Evolutionary conservation across 495 filamentous ascomycete species (phyloP).

Genomic region (Penicillium waksmanii): DNA sequence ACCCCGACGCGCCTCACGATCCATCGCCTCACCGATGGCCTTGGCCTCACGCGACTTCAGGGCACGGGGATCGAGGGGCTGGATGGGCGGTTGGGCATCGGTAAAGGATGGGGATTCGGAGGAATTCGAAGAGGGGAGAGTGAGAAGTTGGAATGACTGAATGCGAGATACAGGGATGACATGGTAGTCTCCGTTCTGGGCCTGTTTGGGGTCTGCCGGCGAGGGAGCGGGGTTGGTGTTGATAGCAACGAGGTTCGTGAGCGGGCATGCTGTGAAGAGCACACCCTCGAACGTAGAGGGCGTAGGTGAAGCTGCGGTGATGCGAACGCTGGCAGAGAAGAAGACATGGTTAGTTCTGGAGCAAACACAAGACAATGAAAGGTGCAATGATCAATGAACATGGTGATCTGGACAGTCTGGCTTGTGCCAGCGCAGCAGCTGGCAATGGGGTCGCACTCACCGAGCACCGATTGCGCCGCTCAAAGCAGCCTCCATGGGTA

Average conservation of each 20-base stretch:
- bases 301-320: conserved; percentile 59
- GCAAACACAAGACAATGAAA: neutral
- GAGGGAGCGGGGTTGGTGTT: conserved; percentile 47
- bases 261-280: conserved; percentile 68
- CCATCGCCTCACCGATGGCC: conserved; percentile 56
- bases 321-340: conserved; percentile 53
- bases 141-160: conserved; percentile 60
- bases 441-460: conserved; percentile 33
- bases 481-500: conserved; percentile 52
- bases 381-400: neutral
- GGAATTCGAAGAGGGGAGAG: conserved; percentile 63
- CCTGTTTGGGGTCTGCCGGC: conserved; percentile 42
- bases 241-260: conserved; percentile 67
- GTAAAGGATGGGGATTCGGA: conserved; percentile 46
- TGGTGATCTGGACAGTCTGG: conserved; percentile 4
- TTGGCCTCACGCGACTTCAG: conserved; percentile 58
- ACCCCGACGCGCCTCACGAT: conserved; percentile 57
- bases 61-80: conserved; percentile 54
- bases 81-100: conserved; percentile 43
- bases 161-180: conserved; percentile 67
- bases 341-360: conserved; percentile 2
- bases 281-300: conserved; percentile 61
- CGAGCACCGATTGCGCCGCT: conserved; percentile 56
- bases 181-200: conserved; percentile 61
- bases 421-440: neutral